These are phyloP conservation scores for Ramichloridium luteum DNA, from an alignment of 2,329 filamentous ascomycete genomes.

Conservation along the genomic window DNA sequence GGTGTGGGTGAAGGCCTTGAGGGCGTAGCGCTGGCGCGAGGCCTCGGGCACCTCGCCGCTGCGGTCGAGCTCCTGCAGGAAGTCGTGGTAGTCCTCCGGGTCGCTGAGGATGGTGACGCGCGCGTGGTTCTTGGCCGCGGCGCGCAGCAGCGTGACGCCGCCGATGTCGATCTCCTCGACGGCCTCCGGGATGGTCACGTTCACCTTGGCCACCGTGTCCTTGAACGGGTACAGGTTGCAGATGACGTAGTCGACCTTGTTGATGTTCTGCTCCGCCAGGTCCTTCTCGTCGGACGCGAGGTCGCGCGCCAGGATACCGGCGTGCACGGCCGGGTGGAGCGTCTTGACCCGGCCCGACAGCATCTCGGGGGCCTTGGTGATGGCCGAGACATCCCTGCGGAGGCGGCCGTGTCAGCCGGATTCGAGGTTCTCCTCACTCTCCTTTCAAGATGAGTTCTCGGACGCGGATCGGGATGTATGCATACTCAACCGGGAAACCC, in stretches of 20 bases:
- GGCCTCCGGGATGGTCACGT: slow-evolving; percentile 90
- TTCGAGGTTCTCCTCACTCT: slow-evolving; percentile 8
- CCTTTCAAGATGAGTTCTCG: not conserved
- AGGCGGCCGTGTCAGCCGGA: too few species aligned
- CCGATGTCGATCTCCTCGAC: slow-evolving; percentile 99
- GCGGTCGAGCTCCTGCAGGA: slow-evolving; percentile 76
- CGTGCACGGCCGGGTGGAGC: slow-evolving; percentile 66
- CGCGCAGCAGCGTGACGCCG: slow-evolving; percentile 88
- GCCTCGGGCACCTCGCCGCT: slow-evolving; percentile 71
- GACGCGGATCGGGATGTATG: not conserved
- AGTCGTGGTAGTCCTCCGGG: slow-evolving; percentile 84
- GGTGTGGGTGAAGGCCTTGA: slow-evolving; percentile 98
- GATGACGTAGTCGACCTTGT: slow-evolving; percentile 87
- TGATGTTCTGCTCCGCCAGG: slow-evolving; percentile 84
- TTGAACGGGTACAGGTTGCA: slow-evolving; percentile 99
- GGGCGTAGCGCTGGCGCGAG: slow-evolving; percentile 76
- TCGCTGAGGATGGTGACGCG: slow-evolving; percentile 94
- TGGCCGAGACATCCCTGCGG: slow-evolving; percentile 85
- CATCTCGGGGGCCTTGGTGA: slow-evolving; percentile 93
- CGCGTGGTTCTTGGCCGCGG: slow-evolving; percentile 94
- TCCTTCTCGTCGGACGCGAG: slow-evolving; percentile 95
- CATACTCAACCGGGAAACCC: slow-evolving; percentile 86
- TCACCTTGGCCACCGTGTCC: slow-evolving; percentile 92
- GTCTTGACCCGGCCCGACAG: slow-evolving; percentile 88
- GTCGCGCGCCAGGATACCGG: slow-evolving; percentile 84